These are phyloP conservation scores for Lonicera japonica DNA, from an alignment of 129 eudicot genomes.

Conservation along the genomic window DNA sequence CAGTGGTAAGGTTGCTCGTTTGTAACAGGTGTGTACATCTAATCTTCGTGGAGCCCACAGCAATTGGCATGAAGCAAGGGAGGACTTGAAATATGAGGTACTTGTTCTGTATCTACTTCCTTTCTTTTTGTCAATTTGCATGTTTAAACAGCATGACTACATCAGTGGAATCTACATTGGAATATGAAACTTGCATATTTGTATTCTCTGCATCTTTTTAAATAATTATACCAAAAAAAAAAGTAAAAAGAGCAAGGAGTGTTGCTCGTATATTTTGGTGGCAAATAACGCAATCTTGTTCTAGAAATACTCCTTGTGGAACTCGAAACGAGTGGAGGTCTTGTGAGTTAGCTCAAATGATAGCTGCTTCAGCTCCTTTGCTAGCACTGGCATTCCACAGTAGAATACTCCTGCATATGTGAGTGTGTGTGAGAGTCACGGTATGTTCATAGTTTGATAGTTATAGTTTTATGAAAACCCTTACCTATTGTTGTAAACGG, in stretches of 20 bases:
- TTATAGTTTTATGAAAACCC: too few species aligned
- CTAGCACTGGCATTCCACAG: slow-evolving; percentile 85
- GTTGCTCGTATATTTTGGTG: not conserved
- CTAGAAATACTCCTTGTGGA: slow-evolving; percentile 94
- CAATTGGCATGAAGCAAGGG: too few species aligned
- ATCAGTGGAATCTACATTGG: slow-evolving; percentile 11
- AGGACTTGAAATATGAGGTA: too few species aligned
- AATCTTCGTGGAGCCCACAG: too few species aligned
- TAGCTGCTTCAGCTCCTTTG: slow-evolving; percentile 80
- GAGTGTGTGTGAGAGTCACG: too few species aligned
- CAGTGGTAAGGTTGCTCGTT: too few species aligned
- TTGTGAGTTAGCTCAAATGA: slow-evolving; percentile 71
- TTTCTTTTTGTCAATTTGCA: not conserved
- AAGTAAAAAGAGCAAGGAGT: not conserved
- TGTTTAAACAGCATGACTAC: slow-evolving; percentile 27
- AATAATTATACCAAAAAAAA: not conserved
- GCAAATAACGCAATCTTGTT: slow-evolving; percentile 1
- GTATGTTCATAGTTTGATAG: too few species aligned
- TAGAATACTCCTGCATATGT: slow-evolving; percentile 89
- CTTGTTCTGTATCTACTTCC: not conserved
- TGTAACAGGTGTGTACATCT: too few species aligned
- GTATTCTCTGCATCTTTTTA: slow-evolving; percentile 5
- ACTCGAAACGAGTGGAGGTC: slow-evolving; percentile 94
- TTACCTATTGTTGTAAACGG: slow-evolving; percentile 83
- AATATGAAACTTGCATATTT: slow-evolving; percentile 24